Base-by-base conservation (phyloP, 306 rosid species). In the Quercus agrifolia region DNA sequence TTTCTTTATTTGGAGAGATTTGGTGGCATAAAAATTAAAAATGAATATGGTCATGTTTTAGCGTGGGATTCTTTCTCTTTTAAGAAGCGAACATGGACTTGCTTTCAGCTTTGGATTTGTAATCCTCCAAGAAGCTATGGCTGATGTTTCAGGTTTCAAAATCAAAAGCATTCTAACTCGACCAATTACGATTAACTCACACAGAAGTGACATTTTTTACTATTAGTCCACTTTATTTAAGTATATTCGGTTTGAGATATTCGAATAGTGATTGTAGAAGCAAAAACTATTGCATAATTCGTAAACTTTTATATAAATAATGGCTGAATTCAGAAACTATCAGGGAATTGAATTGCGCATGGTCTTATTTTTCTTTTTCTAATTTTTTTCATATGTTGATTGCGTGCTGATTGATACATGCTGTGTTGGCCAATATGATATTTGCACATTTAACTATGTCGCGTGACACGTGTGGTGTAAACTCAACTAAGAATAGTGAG, bases 351-450 rank as follows among this genome's bases (percentile, higher is more conserved):
- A 41, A 41, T 41, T 41, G 66, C 66, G 66, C 66, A 27, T 59
- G 66, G 17, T 59, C 30, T 21, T 23, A 20, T 27, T 23, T 59
- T 59, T 23, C 27, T 27, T 11, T 20, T 59, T 41, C 46, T 41
- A 41, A 2, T 41, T 38, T 8, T 63, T 28, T 33, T 27, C 70
- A 5, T 63, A 28, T 63, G 70, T 63, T 27, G 44, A 41, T 14
- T 63, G 70, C 70, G 21, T 49, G 54, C 23, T 59, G 66, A 3
- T 59, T 59, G 66, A 28, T 27, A 35, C 30, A 14, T 5, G 70
- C 70, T 14, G 70, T 33, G 44, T 27, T 63, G 70, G 70, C 70
- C 70, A 63, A 63, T 63, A 63, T 63, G 70, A 59, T 59, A 59
- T 9, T 63, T 14, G 38, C 41, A 14, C 4, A 63, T 27, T 63